These are phyloP conservation scores for Aphanoascus verrucosus DNA, from an alignment of 2,329 filamentous ascomycete genomes.

Conservation along the genomic window DNA sequence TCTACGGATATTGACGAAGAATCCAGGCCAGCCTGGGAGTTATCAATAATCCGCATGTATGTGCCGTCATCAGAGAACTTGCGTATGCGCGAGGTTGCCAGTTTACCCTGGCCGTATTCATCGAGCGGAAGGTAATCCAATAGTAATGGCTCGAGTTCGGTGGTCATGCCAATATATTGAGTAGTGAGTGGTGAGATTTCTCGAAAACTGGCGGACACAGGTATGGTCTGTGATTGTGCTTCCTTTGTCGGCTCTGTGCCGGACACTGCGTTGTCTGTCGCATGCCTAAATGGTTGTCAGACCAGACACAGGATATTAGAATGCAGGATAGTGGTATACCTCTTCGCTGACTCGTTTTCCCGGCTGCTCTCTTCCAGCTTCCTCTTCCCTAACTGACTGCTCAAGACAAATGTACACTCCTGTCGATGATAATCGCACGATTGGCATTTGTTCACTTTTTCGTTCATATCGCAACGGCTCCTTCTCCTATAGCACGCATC, in stretches of 20 bases:
- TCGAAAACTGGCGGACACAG: neutral
- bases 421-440: constrained; percentile 37
- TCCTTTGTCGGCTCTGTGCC: neutral
- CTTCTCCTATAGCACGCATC: constrained; percentile 36
- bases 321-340: constrained; percentile 20
- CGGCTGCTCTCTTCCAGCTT: constrained; percentile 28
- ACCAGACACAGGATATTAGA: neutral
- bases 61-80: constrained; percentile 31
- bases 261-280: constrained; percentile 1
- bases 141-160: constrained; percentile 33
- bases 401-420: constrained; percentile 34
- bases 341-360: constrained; percentile 27
- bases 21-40: constrained; percentile 21
- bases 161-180: constrained; percentile 36
- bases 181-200: constrained; percentile 22
- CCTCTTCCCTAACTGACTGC: constrained; percentile 29
- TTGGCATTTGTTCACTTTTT: constrained; percentile 35
- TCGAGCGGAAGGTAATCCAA: constrained; percentile 33
- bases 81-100: constrained; percentile 30
- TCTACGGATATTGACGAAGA: constrained; percentile 28
- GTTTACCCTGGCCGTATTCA: constrained; percentile 30
- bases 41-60: constrained; percentile 32
- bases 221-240: neutral
- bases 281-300: constrained; percentile 7
- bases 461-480: constrained; percentile 36